Evolutionary conservation across 2,329 filamentous ascomycete genomes (phyloP).

Genomic region (Xylariaceae sp.): DNA sequence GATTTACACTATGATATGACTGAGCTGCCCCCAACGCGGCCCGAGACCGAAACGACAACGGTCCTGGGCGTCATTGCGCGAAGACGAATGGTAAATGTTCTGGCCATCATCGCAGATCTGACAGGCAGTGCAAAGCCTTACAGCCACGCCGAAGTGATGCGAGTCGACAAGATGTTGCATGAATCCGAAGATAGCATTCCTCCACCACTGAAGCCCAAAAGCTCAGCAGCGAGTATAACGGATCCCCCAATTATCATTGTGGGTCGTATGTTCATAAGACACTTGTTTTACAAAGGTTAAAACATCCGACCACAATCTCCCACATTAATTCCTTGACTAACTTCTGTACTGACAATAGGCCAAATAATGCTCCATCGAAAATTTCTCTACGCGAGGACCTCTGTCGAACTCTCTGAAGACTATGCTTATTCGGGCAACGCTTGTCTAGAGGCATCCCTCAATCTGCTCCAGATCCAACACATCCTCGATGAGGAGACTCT

Average conservation of each 20-base stretch:
- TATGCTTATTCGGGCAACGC: conserved; percentile 1
- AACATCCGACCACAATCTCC: too few species aligned
- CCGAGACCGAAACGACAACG: conserved; percentile 47
- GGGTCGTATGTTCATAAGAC: background rate
- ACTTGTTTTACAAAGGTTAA: background rate
- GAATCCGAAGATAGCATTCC: conserved; percentile 1
- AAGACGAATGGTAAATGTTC: conserved; percentile 46
- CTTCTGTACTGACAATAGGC: background rate
- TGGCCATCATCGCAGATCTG: conserved; percentile 47
- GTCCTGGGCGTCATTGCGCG: conserved; percentile 52
- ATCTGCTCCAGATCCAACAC: background rate
- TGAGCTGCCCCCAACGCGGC: conserved; percentile 43
- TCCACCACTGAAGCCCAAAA: conserved; percentile 1
- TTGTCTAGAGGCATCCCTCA: conserved; percentile 1
- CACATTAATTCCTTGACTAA: too few species aligned
- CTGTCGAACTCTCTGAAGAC: background rate
- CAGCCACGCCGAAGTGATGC: conserved; percentile 6
- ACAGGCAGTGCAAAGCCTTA: background rate
- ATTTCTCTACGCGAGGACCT: background rate
- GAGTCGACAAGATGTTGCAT: background rate
- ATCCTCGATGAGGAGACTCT: background rate
- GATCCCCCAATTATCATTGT: conserved; percentile 2
- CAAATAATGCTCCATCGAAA: conserved; percentile 4
- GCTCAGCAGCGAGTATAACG: background rate
- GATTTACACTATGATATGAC: conserved; percentile 50